Conservation (phyloP, 2,329 filamentous ascomycete genomes). For the Botrytis galanthina region DNA sequence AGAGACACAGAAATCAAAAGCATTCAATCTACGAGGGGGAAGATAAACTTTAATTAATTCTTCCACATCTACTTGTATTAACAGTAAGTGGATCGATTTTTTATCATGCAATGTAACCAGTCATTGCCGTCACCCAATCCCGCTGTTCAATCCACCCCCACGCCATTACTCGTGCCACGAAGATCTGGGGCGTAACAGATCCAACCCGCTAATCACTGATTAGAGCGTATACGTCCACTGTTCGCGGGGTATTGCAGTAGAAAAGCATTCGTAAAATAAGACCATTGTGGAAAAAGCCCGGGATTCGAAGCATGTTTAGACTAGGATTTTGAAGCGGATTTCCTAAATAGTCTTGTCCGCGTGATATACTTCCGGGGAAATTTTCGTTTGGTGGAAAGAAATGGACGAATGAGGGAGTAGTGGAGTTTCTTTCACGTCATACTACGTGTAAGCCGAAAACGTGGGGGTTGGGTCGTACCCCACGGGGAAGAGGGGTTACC, state of each 20-base stretch:
- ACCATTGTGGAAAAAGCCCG: neutral
- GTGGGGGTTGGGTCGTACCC: neutral
- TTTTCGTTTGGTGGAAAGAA: neutral
- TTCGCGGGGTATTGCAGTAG: neutral
- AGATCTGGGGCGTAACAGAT: neutral
- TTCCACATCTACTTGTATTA: neutral
- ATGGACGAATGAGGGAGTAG: neutral
- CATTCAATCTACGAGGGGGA: neutral
- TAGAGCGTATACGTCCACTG: neutral
- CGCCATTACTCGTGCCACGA: neutral
- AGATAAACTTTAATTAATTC: neutral
- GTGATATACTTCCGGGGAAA: neutral
- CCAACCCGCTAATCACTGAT: neutral
- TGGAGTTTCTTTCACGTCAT: neutral
- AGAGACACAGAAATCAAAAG: neutral
- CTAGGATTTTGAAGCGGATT: neutral
- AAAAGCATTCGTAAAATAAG: neutral
- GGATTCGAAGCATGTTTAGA: neutral
- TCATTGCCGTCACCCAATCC: neutral
- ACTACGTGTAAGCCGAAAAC: neutral
- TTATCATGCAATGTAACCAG: neutral
- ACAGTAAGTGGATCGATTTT: neutral
- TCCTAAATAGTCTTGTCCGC: neutral
- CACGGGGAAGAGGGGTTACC: neutral
- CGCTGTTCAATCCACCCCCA: neutral